Evolutionary conservation across 768 basidiomycete species (phyloP), one percentile per base, ranked within the genome.

Genomic region (Pholiota conissans): DNA sequence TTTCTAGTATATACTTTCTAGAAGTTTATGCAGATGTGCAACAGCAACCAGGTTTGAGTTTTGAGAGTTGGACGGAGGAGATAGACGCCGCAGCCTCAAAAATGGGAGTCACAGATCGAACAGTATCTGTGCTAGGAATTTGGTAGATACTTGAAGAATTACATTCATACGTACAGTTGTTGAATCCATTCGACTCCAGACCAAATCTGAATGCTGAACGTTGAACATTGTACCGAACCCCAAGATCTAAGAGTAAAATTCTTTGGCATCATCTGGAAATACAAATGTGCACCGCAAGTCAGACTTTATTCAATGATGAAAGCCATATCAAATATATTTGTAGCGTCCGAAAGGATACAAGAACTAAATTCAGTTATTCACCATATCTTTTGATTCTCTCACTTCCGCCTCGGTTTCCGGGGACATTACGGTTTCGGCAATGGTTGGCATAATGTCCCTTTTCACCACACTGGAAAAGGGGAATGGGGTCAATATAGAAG

Each of bases 371-470:
- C 9, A 34, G 13, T 45, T 61, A 71, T 61, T 67, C 71, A 49
- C 75, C 76, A 69, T 72, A 79, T 64, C 74, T 72, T 65, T 76
- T 77, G n/a, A 71, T 57, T 42, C 81, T 79, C 62, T 91, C 91
- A 47, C 86, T 73, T 7, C 94, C 94, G 55, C 94, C 94, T 49
- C 94, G 82, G 69, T 92, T 93, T 11, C 94, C 94, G 26, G 94
- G 94, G 22, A 93, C 89, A 69, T 94, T 95, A 55, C 90, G 78
- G 70, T 95, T 95, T 39, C 89, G 84, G 72, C 95, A 97, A 65
- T 91, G 87, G 69, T 97, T 96, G 18, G 95, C 95, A 68, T 96
- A 96, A 69, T 98, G 96, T 1, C 96, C 96, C 63, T 90, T 89
- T 71, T 93, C 87, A 34, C 92, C 92, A 66, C 95, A 97, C 88